Percentiles rank a stretch among this genome's conserved stretches.
Evolutionary conservation across 768 basidiomycete genomes (phyloP).

Genomic region (Pleurotus salmoneostramineus): DNA sequence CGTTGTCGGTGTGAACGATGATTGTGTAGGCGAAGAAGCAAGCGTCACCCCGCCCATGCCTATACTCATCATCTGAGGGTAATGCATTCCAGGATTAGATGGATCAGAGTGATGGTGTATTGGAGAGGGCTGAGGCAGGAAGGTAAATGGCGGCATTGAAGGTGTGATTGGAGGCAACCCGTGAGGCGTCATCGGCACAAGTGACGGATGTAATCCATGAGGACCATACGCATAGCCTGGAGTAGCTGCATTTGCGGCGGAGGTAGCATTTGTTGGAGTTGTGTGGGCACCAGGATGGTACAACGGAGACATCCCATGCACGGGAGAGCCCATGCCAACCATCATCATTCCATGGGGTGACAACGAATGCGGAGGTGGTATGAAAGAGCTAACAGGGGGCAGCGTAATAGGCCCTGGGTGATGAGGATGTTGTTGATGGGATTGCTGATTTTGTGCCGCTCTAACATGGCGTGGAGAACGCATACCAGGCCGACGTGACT

Average conservation of each 20-base stretch:
- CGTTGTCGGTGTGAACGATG: slow-evolving; percentile 3
- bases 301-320: slow-evolving; percentile 29
- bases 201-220: slow-evolving; percentile 21
- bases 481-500: not conserved
- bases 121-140: slow-evolving; percentile 48
- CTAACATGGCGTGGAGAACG: slow-evolving; percentile 3
- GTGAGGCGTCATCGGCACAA: slow-evolving; percentile 58
- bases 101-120: slow-evolving; percentile 5
- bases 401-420: slow-evolving; percentile 72
- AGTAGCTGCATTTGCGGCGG: slow-evolving; percentile 7
- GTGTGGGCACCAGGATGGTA: slow-evolving; percentile 32
- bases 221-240: not conserved
- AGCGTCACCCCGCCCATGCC: slow-evolving; percentile 5
- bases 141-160: slow-evolving; percentile 93
- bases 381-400: slow-evolving; percentile 40
- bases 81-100: not conserved
- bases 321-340: slow-evolving; percentile 15
- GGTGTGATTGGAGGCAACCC: slow-evolving; percentile 94
- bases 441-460: slow-evolving; percentile 1
- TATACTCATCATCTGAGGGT: slow-evolving; percentile 2
- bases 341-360: slow-evolving; percentile 21
- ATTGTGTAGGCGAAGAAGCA: slow-evolving; percentile 1
- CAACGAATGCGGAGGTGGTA: slow-evolving; percentile 20
- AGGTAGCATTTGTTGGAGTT: slow-evolving; percentile 17
- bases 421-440: slow-evolving; percentile 31